Evolutionary conservation across 257 asterid species (phyloP).

Genomic region (Agastache rugosa): DNA sequence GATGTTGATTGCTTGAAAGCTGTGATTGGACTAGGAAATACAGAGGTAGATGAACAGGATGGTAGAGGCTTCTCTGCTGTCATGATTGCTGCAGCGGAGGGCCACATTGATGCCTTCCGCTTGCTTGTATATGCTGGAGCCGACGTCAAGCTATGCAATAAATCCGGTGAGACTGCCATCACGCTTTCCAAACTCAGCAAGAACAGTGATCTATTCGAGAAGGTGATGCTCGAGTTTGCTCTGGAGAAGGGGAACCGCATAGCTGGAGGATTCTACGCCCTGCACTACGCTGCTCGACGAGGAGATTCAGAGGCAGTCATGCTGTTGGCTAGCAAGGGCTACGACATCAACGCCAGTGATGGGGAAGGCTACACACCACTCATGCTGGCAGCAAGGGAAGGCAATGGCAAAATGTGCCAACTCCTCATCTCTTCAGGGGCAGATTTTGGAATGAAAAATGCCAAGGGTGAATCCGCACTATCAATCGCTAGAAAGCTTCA

Average conservation of each 20-base stretch:
- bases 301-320: conserved; percentile 71
- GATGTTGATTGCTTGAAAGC: conserved; percentile 60
- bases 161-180: conserved; percentile 67
- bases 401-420: conserved; percentile 60
- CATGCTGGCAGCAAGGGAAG: conserved; percentile 83
- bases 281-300: conserved; percentile 76
- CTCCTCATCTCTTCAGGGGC: conserved; percentile 66
- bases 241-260: conserved; percentile 68
- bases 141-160: conserved; percentile 65
- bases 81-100: conserved; percentile 77
- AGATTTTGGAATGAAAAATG: conserved; percentile 48
- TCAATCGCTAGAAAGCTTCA: conserved; percentile 54
- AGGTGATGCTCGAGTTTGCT: conserved; percentile 79
- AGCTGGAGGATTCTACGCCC: conserved; percentile 67
- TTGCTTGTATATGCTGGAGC: conserved; percentile 80
- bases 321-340: conserved; percentile 60
- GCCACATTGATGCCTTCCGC: conserved; percentile 75
- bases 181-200: conserved; percentile 54
- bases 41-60: conserved; percentile 66
- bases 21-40: conserved; percentile 47
- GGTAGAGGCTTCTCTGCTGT: conserved; percentile 76
- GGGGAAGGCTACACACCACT: conserved; percentile 74
- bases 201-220: conserved; percentile 68
- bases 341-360: conserved; percentile 59
- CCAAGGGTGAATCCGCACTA: conserved; percentile 68